Base-by-base conservation (phyloP, 176 grass and related monocot species). In the Musa beccarii region DNA sequence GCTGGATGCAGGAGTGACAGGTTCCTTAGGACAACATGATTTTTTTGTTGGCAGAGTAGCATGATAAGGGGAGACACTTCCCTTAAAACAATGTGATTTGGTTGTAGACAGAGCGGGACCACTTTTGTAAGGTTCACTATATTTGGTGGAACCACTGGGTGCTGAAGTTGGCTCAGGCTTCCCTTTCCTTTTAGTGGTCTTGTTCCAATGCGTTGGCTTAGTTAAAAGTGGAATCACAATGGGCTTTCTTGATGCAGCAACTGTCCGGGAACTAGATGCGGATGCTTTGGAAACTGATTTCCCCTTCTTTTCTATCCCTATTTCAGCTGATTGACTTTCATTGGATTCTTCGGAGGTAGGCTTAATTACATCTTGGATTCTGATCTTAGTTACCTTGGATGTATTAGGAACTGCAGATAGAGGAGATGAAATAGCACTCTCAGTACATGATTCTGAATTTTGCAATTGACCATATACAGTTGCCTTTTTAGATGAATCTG, bases 191-290 rank as follows among this genome's bases (percentile, higher is more conserved):
- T 87, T 92, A 70, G 68, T 43, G 22, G 82, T 25, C 24, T 92
- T 87, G 80, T 76, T 83, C 61, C 84, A 22, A 53, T 87, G 89
- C 66, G 78, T 76, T 74, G 90, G 90, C 71, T 92, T 92, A 29
- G 75, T 71, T 50, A 89, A 78, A 4, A 74, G 70, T 7, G 87
- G 84, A 20, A 77, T 83, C 74, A 79, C 74, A 76, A 85, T 87
- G 49, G 84, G 73, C 79, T 85, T 89, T 79, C 74, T 78, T 53
- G 84, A 79, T 64, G 81, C 76, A 68, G 72, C 79, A 68, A 68
- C 16, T 85, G 65, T 79, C 8, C 71, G 75, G 66, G 86, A 87
- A 62, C 65, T 68, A 79, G 69, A 74, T 76, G 81, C 66, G 28
- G 70, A 78, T 75, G 84, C 57, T 78, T 51, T 77, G 49, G 81